phyloP scores from a whole-genome alignment of 202 grass and related monocot species.

The Schoenoplectus tabernaemontani region DNA sequence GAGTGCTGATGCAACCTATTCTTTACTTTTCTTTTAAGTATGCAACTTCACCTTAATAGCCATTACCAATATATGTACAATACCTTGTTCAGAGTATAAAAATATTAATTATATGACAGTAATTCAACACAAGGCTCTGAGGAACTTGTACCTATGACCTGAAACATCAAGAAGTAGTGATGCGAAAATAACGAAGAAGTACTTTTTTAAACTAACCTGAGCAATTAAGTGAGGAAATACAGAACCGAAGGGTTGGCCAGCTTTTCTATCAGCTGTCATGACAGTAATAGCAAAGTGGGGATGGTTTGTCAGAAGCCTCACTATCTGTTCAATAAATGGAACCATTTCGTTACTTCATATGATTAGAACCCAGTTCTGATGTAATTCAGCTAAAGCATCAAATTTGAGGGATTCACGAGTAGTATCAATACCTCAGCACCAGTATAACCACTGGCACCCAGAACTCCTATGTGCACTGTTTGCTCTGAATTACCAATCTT shows the following conservation, averaged over 20 bases:
- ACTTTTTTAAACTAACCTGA: constrained; percentile 39
- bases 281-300: constrained; percentile 63
- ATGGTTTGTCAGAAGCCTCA: constrained; percentile 74
- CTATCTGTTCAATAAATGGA: constrained; percentile 45
- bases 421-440: constrained; percentile 54
- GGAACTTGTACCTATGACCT: background rate
- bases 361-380: background rate
- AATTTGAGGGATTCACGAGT: background rate
- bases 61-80: background rate
- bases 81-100: background rate
- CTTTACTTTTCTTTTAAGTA: background rate
- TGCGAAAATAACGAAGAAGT: background rate
- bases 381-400: background rate
- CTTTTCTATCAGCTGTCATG: constrained; percentile 97
- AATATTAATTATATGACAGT: background rate
- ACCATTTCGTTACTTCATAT: background rate
- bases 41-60: background rate
- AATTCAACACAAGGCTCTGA: background rate
- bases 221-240: constrained; percentile 93
- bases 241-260: constrained; percentile 64
- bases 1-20: background rate
- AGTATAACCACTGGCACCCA: constrained; percentile 95
- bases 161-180: background rate
- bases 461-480: constrained; percentile 50
- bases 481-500: constrained; percentile 41